Base-by-base conservation (phyloP, 148 eudicot genomes). In the Rhododendron vialii region DNA sequence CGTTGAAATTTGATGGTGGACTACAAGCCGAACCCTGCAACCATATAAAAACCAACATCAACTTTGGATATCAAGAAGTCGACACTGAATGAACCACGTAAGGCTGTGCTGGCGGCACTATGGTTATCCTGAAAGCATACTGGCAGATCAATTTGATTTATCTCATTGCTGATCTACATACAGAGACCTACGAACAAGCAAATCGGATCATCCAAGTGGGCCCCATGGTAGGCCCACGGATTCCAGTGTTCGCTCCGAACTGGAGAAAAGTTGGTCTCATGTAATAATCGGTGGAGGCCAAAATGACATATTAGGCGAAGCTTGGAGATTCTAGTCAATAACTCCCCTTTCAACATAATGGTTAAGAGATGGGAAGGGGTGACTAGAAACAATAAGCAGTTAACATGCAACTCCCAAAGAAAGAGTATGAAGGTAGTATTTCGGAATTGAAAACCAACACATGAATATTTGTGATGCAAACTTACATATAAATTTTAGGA, bases 1-100 rank as follows among this genome's bases (percentile, higher is more conserved):
- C 69, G 73, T 90, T 41, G 96, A 93, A 77, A 97, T 89, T 90
- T 97, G 99, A 85, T 95, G 92, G 90, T 97, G 99, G 73, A 92
- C 41, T 2, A 95, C 99, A 47, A 97, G 81, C 92, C 99, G 91
- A 41, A 97, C 80, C 83, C 98, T 97, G 94, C 87, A 87, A 77
- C 38, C 35, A 88, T 63, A 73, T n/a, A 81, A 45, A 45, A 28
- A 71, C 55, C 22, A 2, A 28, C 2, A 30, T 80, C 55, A 71
- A 2, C 30, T 55, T 55, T 12, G 36, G 12, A 71, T 30, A 30
- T 33, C 76, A 26, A 4, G 14, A 69, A 28, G 18, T 69, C 0
- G 7, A 30, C 36, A 28, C 33, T n/a, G 15, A 1, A 12, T 69
- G 36, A 28, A 69, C 35, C 35, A 28, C 17, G 1, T 3, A 69